Evolutionary conservation across 768 basidiomycete genomes (phyloP).

Genomic region (Panellus pusillus): DNA sequence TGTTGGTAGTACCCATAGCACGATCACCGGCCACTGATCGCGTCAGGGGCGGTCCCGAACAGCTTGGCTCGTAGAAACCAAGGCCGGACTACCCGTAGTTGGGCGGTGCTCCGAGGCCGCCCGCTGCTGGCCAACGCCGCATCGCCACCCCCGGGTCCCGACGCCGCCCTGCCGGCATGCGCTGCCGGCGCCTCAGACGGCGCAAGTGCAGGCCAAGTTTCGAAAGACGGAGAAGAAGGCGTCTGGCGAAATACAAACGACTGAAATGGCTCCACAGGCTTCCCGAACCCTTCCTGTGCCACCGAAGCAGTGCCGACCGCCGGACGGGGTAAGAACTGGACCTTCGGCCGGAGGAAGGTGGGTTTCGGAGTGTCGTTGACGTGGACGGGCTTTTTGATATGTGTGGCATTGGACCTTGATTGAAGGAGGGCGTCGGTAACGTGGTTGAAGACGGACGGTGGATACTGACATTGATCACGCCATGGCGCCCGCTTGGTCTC

Average conservation of each 20-base stretch:
- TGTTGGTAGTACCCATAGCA: not conserved
- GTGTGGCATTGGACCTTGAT: slow-evolving; percentile 9
- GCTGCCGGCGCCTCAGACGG: slow-evolving; percentile 13
- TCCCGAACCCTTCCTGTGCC: not conserved
- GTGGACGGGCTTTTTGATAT: slow-evolving; percentile 1
- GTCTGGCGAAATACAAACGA: slow-evolving; percentile 21
- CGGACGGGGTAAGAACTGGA: slow-evolving; percentile 12
- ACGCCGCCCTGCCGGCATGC: slow-evolving; percentile 3
- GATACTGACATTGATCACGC: slow-evolving; percentile 23
- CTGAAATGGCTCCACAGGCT: slow-evolving; percentile 21
- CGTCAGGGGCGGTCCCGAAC: slow-evolving; percentile 8
- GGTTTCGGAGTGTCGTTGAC: not conserved
- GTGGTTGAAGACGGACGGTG: slow-evolving; percentile 12
- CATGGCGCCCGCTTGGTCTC: slow-evolving; percentile 10
- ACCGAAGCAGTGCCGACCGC: slow-evolving; percentile 3
- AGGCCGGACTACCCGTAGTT: slow-evolving; percentile 14
- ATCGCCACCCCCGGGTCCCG: not conserved
- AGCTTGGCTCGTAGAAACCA: slow-evolving; percentile 21
- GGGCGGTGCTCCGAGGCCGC: not conserved
- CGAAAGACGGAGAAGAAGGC: slow-evolving; percentile 25
- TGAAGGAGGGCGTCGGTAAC: slow-evolving; percentile 14
- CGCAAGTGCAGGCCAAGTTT: slow-evolving; percentile 23
- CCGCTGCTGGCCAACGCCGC: not conserved
- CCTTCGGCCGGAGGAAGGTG: not conserved
- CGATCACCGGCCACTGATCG: not conserved